Evolutionary conservation across 495 filamentous ascomycete species (phyloP).

Genomic region (Hypoxylon rickii): DNA sequence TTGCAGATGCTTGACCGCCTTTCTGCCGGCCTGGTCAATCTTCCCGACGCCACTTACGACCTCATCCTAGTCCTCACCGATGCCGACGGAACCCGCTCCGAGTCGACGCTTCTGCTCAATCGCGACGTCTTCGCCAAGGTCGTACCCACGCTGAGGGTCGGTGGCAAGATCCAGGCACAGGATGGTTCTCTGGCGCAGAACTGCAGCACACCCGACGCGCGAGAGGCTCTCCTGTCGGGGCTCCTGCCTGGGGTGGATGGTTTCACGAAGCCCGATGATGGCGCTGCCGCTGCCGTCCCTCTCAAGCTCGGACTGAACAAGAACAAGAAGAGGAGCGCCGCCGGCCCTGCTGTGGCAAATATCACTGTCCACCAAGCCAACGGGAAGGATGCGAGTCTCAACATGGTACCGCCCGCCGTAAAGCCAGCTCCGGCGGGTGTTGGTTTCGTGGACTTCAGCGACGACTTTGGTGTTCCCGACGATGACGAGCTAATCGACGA

Average conservation of each 20-base stretch:
- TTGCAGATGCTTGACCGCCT: conserved; percentile 98
- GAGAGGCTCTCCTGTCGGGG: conserved; percentile 83
- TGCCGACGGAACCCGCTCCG: conserved; percentile 63
- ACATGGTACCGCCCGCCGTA: conserved; percentile 37
- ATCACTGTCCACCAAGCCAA: conserved; percentile 28
- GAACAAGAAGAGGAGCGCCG: conserved; percentile 59
- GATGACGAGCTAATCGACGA: conserved; percentile 89
- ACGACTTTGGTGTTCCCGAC: conserved; percentile 66
- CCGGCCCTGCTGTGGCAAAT: conserved; percentile 21
- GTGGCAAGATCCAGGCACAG: conserved; percentile 70
- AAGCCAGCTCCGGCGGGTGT: conserved; percentile 59
- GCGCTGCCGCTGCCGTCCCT: conserved; percentile 63
- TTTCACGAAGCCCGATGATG: conserved; percentile 75
- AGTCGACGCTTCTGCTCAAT: conserved; percentile 63
- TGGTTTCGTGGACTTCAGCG: conserved; percentile 72
- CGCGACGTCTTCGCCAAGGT: conserved; percentile 71
- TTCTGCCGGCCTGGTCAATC: conserved; percentile 75
- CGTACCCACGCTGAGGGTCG: conserved; percentile 68
- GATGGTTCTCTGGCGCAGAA: conserved; percentile 61
- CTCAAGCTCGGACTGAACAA: conserved; percentile 69
- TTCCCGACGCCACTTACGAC: conserved; percentile 80
- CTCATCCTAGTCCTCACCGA: conserved; percentile 82
- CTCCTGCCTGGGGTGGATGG: conserved; percentile 63
- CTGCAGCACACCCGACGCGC: conserved; percentile 51
- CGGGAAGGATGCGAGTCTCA: conserved; percentile 26